phyloP scores from a whole-genome alignment of 2,329 filamentous ascomycete genomes.

The Diaporthe vaccinii region DNA sequence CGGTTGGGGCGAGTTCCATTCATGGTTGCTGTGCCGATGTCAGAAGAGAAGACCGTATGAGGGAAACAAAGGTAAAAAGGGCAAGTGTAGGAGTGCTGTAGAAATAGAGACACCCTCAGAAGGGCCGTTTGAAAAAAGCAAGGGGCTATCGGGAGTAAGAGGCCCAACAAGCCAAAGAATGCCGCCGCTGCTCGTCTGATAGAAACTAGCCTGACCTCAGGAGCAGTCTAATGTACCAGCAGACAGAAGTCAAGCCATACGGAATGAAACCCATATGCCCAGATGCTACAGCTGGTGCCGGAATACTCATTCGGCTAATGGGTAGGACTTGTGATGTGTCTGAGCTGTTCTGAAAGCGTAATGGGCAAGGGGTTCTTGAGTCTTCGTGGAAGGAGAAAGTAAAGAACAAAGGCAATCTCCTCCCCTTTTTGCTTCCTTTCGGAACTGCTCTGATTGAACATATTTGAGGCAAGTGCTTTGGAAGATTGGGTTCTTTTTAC shows the following conservation, averaged over 20 bases:
- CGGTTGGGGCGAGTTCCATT: constrained; percentile 13
- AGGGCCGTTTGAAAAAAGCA: background rate
- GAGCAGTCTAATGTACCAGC: background rate
- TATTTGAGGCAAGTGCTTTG: background rate
- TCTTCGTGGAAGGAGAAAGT: background rate
- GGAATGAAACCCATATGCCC: too few relatives aligned
- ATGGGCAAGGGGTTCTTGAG: background rate
- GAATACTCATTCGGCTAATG: background rate
- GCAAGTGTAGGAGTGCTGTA: background rate
- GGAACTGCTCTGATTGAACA: background rate
- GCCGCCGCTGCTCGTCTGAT: too few relatives aligned
- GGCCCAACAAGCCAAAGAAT: too few relatives aligned
- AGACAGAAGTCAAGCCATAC: background rate
- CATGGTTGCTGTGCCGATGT: constrained; percentile 6
- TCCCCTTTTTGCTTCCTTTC: too few relatives aligned
- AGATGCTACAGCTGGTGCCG: background rate
- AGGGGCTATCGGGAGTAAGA: background rate
- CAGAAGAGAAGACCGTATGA: background rate
- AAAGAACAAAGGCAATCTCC: background rate
- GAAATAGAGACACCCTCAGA: background rate
- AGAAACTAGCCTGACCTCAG: background rate
- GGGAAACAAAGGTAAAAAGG: background rate
- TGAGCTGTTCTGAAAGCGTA: background rate
- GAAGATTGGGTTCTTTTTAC: background rate
- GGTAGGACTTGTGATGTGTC: too few relatives aligned